Evolutionary conservation across 2,329 filamentous ascomycete genomes (phyloP).

Genomic region (Venturia asperata): DNA sequence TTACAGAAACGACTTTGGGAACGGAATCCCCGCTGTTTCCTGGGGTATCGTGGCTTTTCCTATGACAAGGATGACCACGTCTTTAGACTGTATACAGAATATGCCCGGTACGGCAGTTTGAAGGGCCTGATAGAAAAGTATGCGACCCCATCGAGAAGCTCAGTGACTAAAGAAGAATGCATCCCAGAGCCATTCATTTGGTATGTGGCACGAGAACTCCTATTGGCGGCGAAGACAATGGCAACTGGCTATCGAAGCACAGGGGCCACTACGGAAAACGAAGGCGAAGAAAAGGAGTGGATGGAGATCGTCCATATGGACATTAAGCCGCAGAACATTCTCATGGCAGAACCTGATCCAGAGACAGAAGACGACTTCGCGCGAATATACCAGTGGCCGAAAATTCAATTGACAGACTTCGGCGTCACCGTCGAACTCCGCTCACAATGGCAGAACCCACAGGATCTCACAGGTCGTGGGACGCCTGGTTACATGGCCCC

Average conservation of each 20-base stretch:
- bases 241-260: neutral
- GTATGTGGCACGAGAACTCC: neutral
- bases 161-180: neutral
- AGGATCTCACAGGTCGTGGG: neutral
- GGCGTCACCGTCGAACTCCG: slow-evolving; percentile 2
- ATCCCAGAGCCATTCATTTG: slow-evolving; percentile 14
- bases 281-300: neutral
- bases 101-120: neutral
- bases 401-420: neutral
- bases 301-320: slow-evolving; percentile 5
- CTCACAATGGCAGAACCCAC: neutral
- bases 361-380: neutral
- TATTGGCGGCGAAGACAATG: slow-evolving; percentile 2
- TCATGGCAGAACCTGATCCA: slow-evolving; percentile 10
- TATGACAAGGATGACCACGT: neutral
- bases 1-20: neutral
- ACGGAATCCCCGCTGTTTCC: neutral
- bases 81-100: neutral
- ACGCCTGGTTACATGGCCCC: slow-evolving; percentile 3
- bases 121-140: neutral
- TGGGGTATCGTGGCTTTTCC: neutral
- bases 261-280: neutral
- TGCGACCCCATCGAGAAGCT: neutral
- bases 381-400: neutral
- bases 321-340: slow-evolving; percentile 1